Base-by-base conservation (phyloP, 2,329 filamentous ascomycete genomes). In the Neonectria magnoliae region DNA sequence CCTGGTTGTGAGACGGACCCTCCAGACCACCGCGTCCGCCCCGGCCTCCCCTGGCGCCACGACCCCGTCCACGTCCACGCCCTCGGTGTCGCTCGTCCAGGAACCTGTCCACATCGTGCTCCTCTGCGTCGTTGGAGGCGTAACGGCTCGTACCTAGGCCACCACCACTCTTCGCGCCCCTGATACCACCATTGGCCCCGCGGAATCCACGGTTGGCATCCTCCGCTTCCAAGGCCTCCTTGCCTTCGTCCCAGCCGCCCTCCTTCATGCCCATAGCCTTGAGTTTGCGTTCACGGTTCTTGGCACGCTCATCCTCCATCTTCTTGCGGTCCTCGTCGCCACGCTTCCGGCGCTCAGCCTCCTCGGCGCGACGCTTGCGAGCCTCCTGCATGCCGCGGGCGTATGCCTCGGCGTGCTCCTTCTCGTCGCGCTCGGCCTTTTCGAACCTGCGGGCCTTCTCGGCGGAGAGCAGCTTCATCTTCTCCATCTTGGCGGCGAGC, bases 381-480 rank as follows among this genome's bases (percentile, higher is more conserved):
- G 83, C 82, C 69, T 89, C 87, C 65, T 87, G 85, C 80, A 85
- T 83, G 10, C 86, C 84, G 41, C 83, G 83, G 38, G 86, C 85
- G 64, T 85, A 83, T 1, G 86, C 84, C 6, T 81, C 78, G 2
- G 84, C 86, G 71, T 88, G 86, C 61, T 85, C 84, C 61, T 81
- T 83, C 77, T 87, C 81, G 71, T 89, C 87, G 66, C 82, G 81
- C 75, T 88, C 84, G 1, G 85, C 85, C 73, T 86, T 83, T 71
- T 89, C 85, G 69, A 87, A 88, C 65, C 85, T 86, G 69, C 85
- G 84, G 70, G 84, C 82, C 77, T 87, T 87, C 74, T 90, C 87
- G 0, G 84, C 86, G 0, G 83, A 81, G 0, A 87, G 75, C 9
- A 90, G 81, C 61, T 87, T 87, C 84, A 88, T 89, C 74, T 85